Conservation (phyloP, 2,329 filamentous ascomycete species). For the Neocucurbitaria cava region DNA sequence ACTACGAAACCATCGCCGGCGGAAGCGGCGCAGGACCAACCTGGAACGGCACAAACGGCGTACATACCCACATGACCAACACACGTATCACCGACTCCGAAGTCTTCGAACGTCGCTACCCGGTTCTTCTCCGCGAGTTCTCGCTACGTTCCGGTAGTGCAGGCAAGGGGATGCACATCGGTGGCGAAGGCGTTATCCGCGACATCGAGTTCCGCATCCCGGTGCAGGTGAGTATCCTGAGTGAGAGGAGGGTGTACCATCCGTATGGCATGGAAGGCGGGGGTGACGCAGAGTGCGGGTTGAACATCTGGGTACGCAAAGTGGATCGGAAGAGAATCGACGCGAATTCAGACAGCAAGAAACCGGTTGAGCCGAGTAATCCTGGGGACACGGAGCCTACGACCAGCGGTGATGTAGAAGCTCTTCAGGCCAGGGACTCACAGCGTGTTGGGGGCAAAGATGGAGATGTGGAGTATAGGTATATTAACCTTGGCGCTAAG, state of each 20-base stretch:
- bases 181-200: constrained; percentile 78
- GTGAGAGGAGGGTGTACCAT: constrained; percentile 75
- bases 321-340: constrained; percentile 54
- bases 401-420: constrained; percentile 54
- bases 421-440: constrained; percentile 15
- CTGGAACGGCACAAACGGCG: constrained; percentile 76
- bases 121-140: constrained; percentile 75
- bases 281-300: constrained; percentile 75
- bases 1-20: constrained; percentile 85
- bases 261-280: constrained; percentile 88
- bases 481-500: constrained; percentile 78
- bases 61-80: constrained; percentile 89
- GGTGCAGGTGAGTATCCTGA: constrained; percentile 79
- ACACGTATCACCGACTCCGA: constrained; percentile 83
- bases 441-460: constrained; percentile 30
- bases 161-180: constrained; percentile 69
- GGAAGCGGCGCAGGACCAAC: constrained; percentile 75
- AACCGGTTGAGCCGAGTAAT: constrained; percentile 23
- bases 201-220: constrained; percentile 84
- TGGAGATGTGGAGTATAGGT: constrained; percentile 63
- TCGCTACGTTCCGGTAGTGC: constrained; percentile 68
- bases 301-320: constrained; percentile 86
- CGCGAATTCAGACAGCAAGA: constrained; percentile 30
- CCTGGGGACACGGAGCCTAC: constrained; percentile 52
- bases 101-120: constrained; percentile 78